Evolutionary conservation across 2,329 filamentous ascomycete genomes (phyloP).

Genomic region (Raffaelea arxii): DNA sequence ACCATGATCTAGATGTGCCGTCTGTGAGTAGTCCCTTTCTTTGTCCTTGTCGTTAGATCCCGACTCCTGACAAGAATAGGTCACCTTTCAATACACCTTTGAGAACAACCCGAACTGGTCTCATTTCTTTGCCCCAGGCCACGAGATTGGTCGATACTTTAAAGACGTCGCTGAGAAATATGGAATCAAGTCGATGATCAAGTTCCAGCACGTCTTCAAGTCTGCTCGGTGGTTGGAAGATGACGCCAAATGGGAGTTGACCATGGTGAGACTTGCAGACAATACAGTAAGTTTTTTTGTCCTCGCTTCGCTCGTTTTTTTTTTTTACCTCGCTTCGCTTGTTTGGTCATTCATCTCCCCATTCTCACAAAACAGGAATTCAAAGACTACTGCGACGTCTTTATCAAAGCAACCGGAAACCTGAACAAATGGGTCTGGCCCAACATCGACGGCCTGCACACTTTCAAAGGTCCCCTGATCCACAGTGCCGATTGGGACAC

Average conservation of each 20-base stretch:
- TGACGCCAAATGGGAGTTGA: slow-evolving; percentile 46
- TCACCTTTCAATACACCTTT: slow-evolving; percentile 61
- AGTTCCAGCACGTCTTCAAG: slow-evolving; percentile 45
- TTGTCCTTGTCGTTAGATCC: not conserved
- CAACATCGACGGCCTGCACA: slow-evolving; percentile 36
- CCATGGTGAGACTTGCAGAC: slow-evolving; percentile 16
- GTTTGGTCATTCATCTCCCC: slow-evolving; percentile 15
- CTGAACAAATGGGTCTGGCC: slow-evolving; percentile 47
- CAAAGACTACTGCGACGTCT: slow-evolving; percentile 41
- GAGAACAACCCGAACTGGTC: slow-evolving; percentile 59
- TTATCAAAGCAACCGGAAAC: slow-evolving; percentile 53
- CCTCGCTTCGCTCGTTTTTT: not conserved
- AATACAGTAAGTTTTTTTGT: not conserved
- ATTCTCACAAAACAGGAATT: slow-evolving; percentile 25
- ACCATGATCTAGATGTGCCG: too few relatives aligned
- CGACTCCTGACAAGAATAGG: not conserved
- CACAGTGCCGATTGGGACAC: slow-evolving; percentile 48
- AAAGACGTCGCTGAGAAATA: slow-evolving; percentile 52
- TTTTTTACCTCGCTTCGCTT: not conserved
- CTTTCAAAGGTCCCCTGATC: slow-evolving; percentile 41
- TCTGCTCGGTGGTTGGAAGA: slow-evolving; percentile 44
- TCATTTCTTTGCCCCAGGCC: slow-evolving; percentile 56
- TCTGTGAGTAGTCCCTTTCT: too few relatives aligned
- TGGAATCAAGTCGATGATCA: slow-evolving; percentile 49
- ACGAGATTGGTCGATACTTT: slow-evolving; percentile 61